These are phyloP conservation scores for Beta lomatogona DNA, from an alignment of 179 eudicot genomes.

Conservation along the genomic window DNA sequence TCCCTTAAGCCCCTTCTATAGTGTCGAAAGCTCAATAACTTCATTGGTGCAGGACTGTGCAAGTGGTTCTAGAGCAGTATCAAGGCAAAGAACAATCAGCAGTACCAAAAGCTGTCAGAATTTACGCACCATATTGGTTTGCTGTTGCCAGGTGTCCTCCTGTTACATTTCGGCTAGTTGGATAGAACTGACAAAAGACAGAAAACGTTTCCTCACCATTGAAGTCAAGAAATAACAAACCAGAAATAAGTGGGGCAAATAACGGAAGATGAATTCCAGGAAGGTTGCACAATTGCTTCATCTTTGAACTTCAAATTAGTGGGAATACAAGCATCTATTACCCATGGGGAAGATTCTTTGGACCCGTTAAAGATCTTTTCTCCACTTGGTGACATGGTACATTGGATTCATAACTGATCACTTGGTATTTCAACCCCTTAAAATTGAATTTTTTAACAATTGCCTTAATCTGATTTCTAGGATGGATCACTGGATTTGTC, in stretches of 20 bases:
- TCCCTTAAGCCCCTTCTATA: background rate
- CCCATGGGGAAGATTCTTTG: slow-evolving; percentile 55
- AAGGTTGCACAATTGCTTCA: slow-evolving; percentile 85
- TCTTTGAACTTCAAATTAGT: slow-evolving; percentile 74
- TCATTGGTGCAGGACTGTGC: slow-evolving; percentile 66
- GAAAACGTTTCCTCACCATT: slow-evolving; percentile 52
- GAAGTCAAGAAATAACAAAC: slow-evolving; percentile 48
- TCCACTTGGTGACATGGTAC: slow-evolving; percentile 91
- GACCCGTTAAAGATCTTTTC: slow-evolving; percentile 83
- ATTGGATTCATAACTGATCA: slow-evolving; percentile 17
- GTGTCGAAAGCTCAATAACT: background rate
- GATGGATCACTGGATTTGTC: slow-evolving; percentile 84
- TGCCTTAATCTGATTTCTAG: slow-evolving; percentile 37
- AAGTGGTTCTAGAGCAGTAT: slow-evolving; percentile 78
- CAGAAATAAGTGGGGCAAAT: slow-evolving; percentile 65
- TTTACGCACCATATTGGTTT: slow-evolving; percentile 90
- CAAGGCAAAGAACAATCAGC: slow-evolving; percentile 57
- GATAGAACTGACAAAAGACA: slow-evolving; percentile 40
- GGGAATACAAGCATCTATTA: slow-evolving; percentile 71
- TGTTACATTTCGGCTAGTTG: slow-evolving; percentile 65
- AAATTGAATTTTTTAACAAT: background rate
- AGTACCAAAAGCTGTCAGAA: slow-evolving; percentile 62
- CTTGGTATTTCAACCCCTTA: slow-evolving; percentile 2
- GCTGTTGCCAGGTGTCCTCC: slow-evolving; percentile 83
- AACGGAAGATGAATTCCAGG: slow-evolving; percentile 83